Conservation (phyloP, 108 stramenopile genomes). For the Aurantiochytrium sp. region DNA sequence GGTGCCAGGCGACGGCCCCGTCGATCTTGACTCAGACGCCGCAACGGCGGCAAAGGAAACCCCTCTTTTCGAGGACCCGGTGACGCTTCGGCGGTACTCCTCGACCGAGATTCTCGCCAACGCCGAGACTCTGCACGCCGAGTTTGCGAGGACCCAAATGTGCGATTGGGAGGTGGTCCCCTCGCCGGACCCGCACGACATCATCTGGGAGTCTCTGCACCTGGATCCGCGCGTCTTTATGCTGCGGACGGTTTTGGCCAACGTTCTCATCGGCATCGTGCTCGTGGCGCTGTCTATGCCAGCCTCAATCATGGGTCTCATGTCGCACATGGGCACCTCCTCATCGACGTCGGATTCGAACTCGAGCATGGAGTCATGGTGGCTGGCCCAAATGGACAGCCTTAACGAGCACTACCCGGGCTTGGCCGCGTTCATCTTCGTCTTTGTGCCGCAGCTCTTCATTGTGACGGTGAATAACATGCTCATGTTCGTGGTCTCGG, state of each 20-base stretch:
- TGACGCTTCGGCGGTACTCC: not conserved
- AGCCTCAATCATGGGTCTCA: not conserved
- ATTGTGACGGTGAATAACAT: not conserved
- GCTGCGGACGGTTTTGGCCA: not conserved
- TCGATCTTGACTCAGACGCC: not conserved
- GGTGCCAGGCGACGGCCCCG: not conserved
- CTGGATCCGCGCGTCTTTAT: not conserved
- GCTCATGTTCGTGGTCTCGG: slow-evolving; percentile 13
- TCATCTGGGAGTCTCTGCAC: slow-evolving; percentile 21
- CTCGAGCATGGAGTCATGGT: not conserved
- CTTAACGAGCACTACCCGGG: not conserved
- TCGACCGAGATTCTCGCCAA: not conserved
- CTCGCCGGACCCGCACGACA: not conserved
- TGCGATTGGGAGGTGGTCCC: not conserved
- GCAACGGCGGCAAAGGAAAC: not conserved
- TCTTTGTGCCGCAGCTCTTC: not conserved
- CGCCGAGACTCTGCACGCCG: not conserved
- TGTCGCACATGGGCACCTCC: slow-evolving; percentile 8
- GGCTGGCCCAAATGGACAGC: slow-evolving; percentile 9
- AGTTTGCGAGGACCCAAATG: not conserved
- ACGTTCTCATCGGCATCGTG: not conserved
- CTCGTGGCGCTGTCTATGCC: not conserved
- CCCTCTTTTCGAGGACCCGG: too few relatives aligned
- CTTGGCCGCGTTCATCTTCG: not conserved
- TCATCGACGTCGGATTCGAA: not conserved